Evolutionary conservation across 2,329 filamentous ascomycete genomes (phyloP), one percentile per base, ranked within the genome.

Genomic region (Beauveria asiatica): DNA sequence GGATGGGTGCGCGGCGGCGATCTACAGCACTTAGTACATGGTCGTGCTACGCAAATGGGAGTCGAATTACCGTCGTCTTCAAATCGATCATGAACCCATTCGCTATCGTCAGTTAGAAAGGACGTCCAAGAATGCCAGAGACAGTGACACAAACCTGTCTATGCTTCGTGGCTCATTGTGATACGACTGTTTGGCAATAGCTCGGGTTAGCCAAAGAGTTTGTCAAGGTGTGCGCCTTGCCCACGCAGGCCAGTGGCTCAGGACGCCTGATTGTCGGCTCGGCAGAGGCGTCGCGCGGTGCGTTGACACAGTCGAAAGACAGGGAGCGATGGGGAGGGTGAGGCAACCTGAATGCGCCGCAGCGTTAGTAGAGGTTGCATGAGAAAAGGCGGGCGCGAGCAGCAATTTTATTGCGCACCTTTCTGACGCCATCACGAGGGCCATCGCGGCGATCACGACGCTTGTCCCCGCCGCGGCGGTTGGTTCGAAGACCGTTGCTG

Each of bases 21-120:
- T 72, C 74, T 76, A 62, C 21, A 25, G 42, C 55, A 65, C 62
- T 73, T 60, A 71, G 65, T 65, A 56, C 51, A 30, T 21, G 19
- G 60, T 61, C 54, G 42, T 57, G 52, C 49, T 42, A 57, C 46
- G 41, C 42, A 53, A n/a, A 33, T 50, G 37, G 57, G 19, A 19
- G 61, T 58, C 70, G 69, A 41, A 42, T 23, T 77, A 82, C 86
- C 81, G 72, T 87, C 83, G 69, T 90, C 89, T 73, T 94, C 89
- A 72, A 85, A 96, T 71, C 86, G 89, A 76, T 96, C 90, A 73
- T 97, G 92, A 67, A 96, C 90, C 92, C 92, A 97, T 79, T 96
- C 92, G 70, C 90, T 90, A 25, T 48, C 59, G 30, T 49, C 59
- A 59, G 52, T 23, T 55, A 19, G 48, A 39, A 53, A 19, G n/a